Base-by-base conservation (phyloP, 2,329 filamentous ascomycete genomes). In the Coniella lustricola region DNA sequence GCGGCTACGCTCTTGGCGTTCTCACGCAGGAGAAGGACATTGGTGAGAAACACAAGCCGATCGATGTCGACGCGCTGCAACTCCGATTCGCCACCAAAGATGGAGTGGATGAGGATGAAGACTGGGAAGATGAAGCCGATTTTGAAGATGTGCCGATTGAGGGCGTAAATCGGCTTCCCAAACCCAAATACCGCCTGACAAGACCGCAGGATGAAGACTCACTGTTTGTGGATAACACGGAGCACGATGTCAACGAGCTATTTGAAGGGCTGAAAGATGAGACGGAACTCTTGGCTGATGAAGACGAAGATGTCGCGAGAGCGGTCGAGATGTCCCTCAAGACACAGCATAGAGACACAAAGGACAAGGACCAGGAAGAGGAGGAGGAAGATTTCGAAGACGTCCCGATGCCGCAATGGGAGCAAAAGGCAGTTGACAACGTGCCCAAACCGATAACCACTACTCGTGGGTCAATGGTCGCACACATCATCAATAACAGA, bases 81-180 rank as follows among this genome's bases (percentile, higher is more conserved):
- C 71, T 81, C 29, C 72, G 74, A 33, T 76, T 79, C 21, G 75
- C 79, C 44, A 71, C 74, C 1, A 75, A 77, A 52, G 70, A 77
- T 2, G 73, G 75, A 1, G 72, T 5, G 5, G 25, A 79, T 1
- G 73, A 81, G 3, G 80, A 82, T 1, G 76, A 77, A 2, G 78
- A 78, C 8, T 80, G 81, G 44, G 85, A 86, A 4, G 84, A 87
- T 2, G 85, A 86, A 0, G 85, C 84, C 4, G 87, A 88, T 9
- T 96, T 96, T 58, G 90, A 96, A 62, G 90, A 96, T 64, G 85
- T 96, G 3, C 90, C 90, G 0, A 90, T 96, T 41, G 87, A 93
- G 63, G 90, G 90, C 0, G 61, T 96, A 12, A 96, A 96, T 58
- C 76, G 90, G 44, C 67, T 96, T 14, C 89, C 90, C 0, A 91